Evolutionary conservation across 1,284 basidiomycete species (phyloP).

Genomic region (Apiotrichum akiyoshidainum): DNA sequence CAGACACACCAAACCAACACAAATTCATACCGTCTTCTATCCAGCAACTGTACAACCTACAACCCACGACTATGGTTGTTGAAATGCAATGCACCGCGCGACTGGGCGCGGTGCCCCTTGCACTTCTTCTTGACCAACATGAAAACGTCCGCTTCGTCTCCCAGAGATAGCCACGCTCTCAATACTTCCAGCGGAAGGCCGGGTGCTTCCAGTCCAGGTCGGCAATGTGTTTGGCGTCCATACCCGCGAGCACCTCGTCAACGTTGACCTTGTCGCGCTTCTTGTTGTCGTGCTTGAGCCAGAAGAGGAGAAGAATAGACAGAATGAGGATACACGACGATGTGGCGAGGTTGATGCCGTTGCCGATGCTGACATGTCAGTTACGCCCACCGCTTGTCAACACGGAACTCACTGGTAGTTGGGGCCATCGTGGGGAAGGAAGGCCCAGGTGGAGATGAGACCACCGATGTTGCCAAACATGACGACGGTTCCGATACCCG

Average conservation of each 20-base stretch:
- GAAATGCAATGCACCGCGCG: no score
- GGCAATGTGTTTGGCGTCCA: constrained; percentile 7
- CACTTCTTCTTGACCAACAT: no score
- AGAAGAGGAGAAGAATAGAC: constrained; percentile 6
- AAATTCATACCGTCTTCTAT: no score
- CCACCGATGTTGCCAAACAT: constrained; percentile 22
- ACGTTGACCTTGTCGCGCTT: constrained; percentile 12
- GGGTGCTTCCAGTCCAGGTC: constrained; percentile 22
- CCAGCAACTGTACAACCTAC: no score
- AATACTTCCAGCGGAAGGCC: constrained; percentile 14
- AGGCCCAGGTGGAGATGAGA: constrained; percentile 18
- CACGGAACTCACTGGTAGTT: constrained; percentile 5
- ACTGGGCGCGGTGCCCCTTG: no score
- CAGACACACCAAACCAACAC: no score
- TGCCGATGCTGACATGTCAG: constrained; percentile 10
- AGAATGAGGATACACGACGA: constrained; percentile 10
- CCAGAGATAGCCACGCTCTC: no score
- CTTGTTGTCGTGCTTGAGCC: constrained; percentile 12
- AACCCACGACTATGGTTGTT: no score
- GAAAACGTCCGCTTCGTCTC: no score
- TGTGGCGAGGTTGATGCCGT: constrained; percentile 22
- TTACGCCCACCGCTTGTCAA: no score
- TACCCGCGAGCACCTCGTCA: constrained; percentile 1
- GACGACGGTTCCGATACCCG: constrained; percentile 11
- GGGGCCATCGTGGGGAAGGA: constrained; percentile 9